These are phyloP conservation scores for Diaporthe aspalathi DNA, from an alignment of 2,329 filamentous ascomycete genomes.

Conservation along the genomic window DNA sequence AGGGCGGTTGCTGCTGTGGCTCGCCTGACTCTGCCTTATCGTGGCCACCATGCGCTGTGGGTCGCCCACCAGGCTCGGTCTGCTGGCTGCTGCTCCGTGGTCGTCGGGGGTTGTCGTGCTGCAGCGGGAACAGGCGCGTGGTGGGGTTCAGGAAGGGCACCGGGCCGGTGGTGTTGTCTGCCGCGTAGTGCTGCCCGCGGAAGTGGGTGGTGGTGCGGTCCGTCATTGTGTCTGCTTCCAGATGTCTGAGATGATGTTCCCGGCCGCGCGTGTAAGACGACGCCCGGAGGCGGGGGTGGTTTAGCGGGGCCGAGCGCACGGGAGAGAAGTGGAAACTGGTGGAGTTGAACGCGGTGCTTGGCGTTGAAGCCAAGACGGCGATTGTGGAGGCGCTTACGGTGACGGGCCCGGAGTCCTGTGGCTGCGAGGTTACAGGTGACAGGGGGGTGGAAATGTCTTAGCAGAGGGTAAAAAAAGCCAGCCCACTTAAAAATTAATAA, in stretches of 20 bases:
- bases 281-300: neutral
- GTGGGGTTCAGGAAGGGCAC: slow-evolving; percentile 45
- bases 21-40: neutral
- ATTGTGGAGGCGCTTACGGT: neutral
- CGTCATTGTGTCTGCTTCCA: slow-evolving; percentile 30
- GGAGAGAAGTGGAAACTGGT: neutral
- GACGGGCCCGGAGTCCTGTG: neutral
- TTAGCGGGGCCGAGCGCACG: neutral
- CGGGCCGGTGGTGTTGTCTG: slow-evolving; percentile 41
- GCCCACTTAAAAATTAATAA: too few relatives aligned
- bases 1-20: neutral
- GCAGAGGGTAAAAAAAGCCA: too few relatives aligned
- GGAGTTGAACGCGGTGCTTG: slow-evolving; percentile 25
- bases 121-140: slow-evolving; percentile 37
- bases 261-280: neutral
- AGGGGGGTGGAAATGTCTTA: too few relatives aligned
- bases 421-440: too few relatives aligned
- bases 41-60: neutral
- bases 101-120: slow-evolving; percentile 2
- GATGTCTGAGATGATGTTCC: too few relatives aligned
- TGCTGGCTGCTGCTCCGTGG: neutral
- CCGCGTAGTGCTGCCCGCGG: slow-evolving; percentile 34
- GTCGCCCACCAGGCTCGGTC: neutral
- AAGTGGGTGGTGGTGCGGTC: slow-evolving; percentile 37
- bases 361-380: slow-evolving; percentile 26